Conservation (phyloP, 2,329 filamentous ascomycete species). For the Alternaria consortialis region DNA sequence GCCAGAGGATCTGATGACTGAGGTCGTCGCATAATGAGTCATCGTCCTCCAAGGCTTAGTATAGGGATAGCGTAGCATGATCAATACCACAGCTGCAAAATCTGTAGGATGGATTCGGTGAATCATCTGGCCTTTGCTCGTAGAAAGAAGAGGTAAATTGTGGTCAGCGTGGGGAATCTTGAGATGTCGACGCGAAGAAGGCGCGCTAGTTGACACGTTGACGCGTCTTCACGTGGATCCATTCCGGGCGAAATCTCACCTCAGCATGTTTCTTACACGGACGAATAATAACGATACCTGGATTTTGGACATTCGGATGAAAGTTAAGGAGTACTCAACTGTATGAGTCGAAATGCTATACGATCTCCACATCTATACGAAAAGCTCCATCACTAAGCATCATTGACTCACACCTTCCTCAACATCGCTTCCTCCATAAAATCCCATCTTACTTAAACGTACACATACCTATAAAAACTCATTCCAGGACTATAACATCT, state of each 20-base stretch:
- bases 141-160: too few relatives aligned
- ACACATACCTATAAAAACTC: not conserved
- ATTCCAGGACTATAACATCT: too few relatives aligned
- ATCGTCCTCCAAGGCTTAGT: not conserved
- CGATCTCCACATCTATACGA: not conserved
- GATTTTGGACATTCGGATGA: not conserved
- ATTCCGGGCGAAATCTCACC: not conserved
- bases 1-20: conserved; percentile 56
- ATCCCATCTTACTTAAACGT: not conserved
- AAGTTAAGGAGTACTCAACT: too few relatives aligned
- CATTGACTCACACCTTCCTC: not conserved
- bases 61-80: not conserved
- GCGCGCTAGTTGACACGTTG: not conserved
- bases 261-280: not conserved
- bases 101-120: not conserved
- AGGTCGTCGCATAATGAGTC: conserved; percentile 43
- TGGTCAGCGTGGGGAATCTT: not conserved
- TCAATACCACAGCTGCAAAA: not conserved
- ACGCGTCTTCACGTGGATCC: not conserved
- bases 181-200: not conserved
- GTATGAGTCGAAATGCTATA: not conserved
- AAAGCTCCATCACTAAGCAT: not conserved
- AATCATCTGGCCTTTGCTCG: not conserved
- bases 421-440: not conserved
- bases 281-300: not conserved